phyloP scores from a whole-genome alignment of 305 asterid genomes.

The Stenogyne calaminthoides region DNA sequence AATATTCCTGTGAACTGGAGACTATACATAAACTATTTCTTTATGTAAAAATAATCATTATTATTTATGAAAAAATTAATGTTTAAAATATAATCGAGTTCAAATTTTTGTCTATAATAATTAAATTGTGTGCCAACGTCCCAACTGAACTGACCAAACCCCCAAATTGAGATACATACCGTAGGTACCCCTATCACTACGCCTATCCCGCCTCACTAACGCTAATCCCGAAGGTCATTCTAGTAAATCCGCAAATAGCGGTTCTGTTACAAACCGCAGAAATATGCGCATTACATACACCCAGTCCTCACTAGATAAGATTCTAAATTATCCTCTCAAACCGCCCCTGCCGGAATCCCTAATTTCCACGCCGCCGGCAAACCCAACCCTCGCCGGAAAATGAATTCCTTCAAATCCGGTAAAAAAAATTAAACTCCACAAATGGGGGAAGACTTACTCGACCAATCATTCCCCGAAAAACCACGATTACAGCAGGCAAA shows the following conservation, averaged over 20 bases:
- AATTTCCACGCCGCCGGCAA: constrained; percentile 36
- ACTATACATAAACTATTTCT: too few relatives aligned
- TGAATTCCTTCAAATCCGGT: constrained; percentile 25
- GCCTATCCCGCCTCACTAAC: neutral
- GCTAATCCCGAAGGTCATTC: neutral
- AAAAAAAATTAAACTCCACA: constrained; percentile 1
- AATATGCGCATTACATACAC: constrained; percentile 27
- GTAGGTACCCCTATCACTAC: constrained; percentile 18
- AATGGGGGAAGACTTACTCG: constrained; percentile 38
- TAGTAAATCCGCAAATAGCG: constrained; percentile 15
- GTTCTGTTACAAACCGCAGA: constrained; percentile 26
- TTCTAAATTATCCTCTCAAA: constrained; percentile 25
- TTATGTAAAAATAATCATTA: too few relatives aligned
- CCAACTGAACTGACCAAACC: constrained; percentile 25
- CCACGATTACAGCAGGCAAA: constrained; percentile 41
- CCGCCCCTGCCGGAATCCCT: constrained; percentile 44
- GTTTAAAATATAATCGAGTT: too few relatives aligned
- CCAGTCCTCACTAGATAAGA: constrained; percentile 37
- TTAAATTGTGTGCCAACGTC: constrained; percentile 20
- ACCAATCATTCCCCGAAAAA: constrained; percentile 32
- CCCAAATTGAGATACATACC: neutral
- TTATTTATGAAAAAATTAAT: too few relatives aligned
- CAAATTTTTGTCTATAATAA: too few relatives aligned
- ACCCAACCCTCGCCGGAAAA: constrained; percentile 31
- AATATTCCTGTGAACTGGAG: too few relatives aligned